Conservation (phyloP, 2,329 filamentous ascomycete genomes). For the Hypoxylon sp. region DNA sequence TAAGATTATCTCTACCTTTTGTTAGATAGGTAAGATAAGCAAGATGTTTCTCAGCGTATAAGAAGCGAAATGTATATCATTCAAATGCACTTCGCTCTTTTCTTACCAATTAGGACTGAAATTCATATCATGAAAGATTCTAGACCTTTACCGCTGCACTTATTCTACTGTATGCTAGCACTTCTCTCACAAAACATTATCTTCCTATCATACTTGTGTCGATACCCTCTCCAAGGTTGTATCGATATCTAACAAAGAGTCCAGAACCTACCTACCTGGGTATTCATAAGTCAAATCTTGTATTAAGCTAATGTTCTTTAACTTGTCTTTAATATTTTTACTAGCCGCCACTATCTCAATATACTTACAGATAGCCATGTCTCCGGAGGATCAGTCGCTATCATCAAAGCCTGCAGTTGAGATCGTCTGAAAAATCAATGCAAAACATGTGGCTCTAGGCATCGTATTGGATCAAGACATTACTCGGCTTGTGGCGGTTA, state of each 20-base stretch:
- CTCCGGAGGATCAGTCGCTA: background rate
- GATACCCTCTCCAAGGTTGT: too few species aligned
- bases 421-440: background rate
- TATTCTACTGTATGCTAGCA: background rate
- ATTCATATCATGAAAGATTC: conserved; percentile 14
- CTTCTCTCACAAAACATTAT: too few species aligned
- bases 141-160: conserved; percentile 1
- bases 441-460: conserved; percentile 3
- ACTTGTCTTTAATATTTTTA: background rate
- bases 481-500: conserved; percentile 33
- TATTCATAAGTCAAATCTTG: background rate
- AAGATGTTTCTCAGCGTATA: conserved; percentile 15
- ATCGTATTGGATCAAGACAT: conserved; percentile 1
- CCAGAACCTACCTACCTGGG: too few species aligned
- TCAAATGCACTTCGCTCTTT: conserved; percentile 12
- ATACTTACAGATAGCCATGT: background rate
- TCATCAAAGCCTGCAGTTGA: background rate
- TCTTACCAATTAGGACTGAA: conserved; percentile 22
- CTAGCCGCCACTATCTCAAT: background rate
- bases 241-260: too few species aligned
- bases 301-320: background rate
- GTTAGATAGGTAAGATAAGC: background rate
- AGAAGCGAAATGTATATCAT: conserved; percentile 28
- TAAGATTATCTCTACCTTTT: background rate
- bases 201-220: too few species aligned